These are phyloP conservation scores for Tetragonia tetragonoides DNA, from an alignment of 148 eudicot species.

Conservation along the genomic window DNA sequence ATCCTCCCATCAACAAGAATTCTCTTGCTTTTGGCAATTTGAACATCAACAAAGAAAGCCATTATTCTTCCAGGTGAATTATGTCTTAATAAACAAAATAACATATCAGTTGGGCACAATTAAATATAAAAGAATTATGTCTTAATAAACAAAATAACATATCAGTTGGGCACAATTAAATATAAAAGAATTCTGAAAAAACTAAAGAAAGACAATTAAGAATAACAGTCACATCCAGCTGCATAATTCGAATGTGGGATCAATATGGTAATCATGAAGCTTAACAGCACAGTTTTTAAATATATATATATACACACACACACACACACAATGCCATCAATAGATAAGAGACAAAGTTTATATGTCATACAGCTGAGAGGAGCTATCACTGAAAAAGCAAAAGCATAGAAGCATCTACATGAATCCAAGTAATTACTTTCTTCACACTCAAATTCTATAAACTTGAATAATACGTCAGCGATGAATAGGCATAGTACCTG, in stretches of 20 bases:
- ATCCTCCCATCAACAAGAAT: not conserved
- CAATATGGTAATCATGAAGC: not conserved
- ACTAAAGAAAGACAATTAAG: not conserved
- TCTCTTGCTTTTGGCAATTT: not conserved
- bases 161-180: not conserved
- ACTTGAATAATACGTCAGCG: not conserved
- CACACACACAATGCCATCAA: not conserved
- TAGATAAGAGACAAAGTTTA: not conserved
- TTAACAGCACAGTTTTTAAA: not conserved
- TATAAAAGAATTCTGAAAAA: not conserved
- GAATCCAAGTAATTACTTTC: not conserved
- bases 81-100: not conserved
- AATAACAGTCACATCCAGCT: not conserved
- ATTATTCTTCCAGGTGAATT: too few relatives aligned
- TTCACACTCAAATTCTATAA: not conserved
- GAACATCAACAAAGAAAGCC: not conserved
- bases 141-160: not conserved
- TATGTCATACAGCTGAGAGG: not conserved
- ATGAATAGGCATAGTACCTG: slow-evolving; percentile 38
- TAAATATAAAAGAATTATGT: not conserved
- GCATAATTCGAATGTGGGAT: not conserved
- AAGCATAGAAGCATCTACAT: not conserved
- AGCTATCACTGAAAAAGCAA: not conserved
- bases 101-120: not conserved
- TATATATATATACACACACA: too few relatives aligned